Evolutionary conservation across 768 basidiomycete genomes (phyloP), one percentile per base, ranked within the genome.

Genomic region (Pleurotus salmoneostramineus): DNA sequence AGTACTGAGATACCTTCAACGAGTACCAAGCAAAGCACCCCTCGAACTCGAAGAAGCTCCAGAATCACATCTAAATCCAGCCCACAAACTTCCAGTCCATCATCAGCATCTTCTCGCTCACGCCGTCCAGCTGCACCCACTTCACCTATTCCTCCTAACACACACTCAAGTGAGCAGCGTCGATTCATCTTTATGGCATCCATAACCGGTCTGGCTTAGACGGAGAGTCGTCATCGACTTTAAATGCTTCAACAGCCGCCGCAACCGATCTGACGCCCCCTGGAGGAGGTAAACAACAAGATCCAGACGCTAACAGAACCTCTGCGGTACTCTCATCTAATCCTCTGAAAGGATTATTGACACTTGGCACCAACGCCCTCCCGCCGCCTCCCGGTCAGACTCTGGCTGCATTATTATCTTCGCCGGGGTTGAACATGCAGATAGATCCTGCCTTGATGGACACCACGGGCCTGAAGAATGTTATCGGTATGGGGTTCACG

Each of bases 1-100:
- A 3, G 21, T 27, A 27, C 21, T 27, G 21, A 27, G 21, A 3
- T 27, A 27, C 21, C 69, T 83, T 27, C 77, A 78, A 48, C 75
- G 76, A 58, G 81, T 40, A 3, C 37, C n/a, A 49, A 31, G 27
- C 21, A 32, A 15, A 49, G 48, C 17, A 17, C 40, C 8, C 52
- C 52, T 27, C 52, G 40, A 4, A 55, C 36, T 27, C 40, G 52
- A 31, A 36, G 52, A 17, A 55, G 36, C 32, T 14, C 52, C 11
- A 40, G 52, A 49, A 15, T 17, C 48, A 49, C 21, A 8, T 49
- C 48, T 7, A 49, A 49, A 32, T 7, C 6, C 31, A 49, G 27
- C 7, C 48, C 27, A 49, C 17, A 49, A 11, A 17, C 6, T 45
- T 6, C 44, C 44, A 45, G 6, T 11, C 15, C 44, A 45, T 45